phyloP scores from a whole-genome alignment of 495 filamentous ascomycete genomes.

The Penicillium robsamsonii region DNA sequence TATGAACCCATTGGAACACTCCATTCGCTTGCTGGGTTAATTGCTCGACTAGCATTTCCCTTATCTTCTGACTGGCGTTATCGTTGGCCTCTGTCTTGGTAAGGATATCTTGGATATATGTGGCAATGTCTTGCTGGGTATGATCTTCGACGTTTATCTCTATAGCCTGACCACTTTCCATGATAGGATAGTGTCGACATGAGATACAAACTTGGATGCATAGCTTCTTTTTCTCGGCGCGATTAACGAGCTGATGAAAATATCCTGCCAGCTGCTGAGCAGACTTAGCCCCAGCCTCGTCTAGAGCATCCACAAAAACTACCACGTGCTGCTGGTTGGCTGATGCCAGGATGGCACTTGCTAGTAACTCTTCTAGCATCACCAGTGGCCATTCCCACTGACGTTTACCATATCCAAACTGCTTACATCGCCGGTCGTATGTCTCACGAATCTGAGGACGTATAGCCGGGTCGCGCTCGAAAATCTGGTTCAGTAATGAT shows the following conservation, averaged over 20 bases:
- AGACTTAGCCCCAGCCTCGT: conserved; percentile 19
- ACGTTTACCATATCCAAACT: conserved; percentile 7
- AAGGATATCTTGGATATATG: conserved; percentile 1
- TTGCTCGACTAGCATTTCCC: not conserved
- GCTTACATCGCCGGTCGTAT: conserved; percentile 12
- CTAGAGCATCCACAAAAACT: conserved; percentile 23
- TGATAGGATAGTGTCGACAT: conserved; percentile 20
- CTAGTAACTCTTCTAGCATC: conserved; percentile 14
- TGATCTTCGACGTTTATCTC: conserved; percentile 15
- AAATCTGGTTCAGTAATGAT: conserved; percentile 19
- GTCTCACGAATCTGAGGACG: conserved; percentile 10
- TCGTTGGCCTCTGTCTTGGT: not conserved
- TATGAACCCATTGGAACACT: conserved; percentile 13
- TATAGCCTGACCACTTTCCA: not conserved
- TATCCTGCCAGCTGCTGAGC: conserved; percentile 10
- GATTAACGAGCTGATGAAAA: conserved; percentile 15
- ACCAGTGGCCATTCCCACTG: conserved; percentile 18
- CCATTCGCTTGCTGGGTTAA: conserved; percentile 6
- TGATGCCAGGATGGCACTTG: conserved; percentile 10
- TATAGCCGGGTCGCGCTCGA: conserved; percentile 3
- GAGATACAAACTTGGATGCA: conserved; percentile 16
- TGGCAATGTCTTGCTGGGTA: conserved; percentile 4
- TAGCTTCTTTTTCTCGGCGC: not conserved
- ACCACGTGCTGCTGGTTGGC: conserved; percentile 6
- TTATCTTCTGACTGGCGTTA: too few relatives aligned